Base-by-base conservation (phyloP, 208 protist species). In the Eutreptiella sp. region DNA sequence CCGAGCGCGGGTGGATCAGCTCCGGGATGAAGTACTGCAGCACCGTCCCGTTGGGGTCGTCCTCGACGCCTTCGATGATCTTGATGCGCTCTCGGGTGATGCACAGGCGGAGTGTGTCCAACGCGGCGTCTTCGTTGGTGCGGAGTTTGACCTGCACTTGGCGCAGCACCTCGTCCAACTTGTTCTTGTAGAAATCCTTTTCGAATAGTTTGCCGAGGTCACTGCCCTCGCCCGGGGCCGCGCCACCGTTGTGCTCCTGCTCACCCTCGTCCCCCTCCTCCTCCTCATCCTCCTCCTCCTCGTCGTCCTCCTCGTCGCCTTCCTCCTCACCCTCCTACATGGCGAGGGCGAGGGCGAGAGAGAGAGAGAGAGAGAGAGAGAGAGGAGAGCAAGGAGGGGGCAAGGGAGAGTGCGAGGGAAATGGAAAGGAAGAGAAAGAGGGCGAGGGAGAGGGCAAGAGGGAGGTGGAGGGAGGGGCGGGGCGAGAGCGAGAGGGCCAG, bases 11-110 rank as follows among this genome's bases (percentile, higher is more conserved):
- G 33, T 4, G 5, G n/a, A 61, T 16, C 9, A 53, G 7, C 24
- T 61, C 53, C 7, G 36, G 35, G 7, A 53, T 21, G 23, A 61
- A 5, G 4, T 16, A 16, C 23, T 53, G 9, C 7, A 53, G 16
- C 7, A 61, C 5, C n/a, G 34, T 53, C 7, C 23, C 53, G 28
- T 35, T 7, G 19, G 53, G 53, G 48, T 46, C 7, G 36, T 61
- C 36, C 31, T 61, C 53, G 43, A 54, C 11, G 11, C 7, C 46
- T 26, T 46, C 53, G 7, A 36, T 35, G 7, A 9, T 23, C 9
- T 58, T 53, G 36, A 61, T 46, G 7, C 21, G 11, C 7, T 61
- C 46, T 26, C 38, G 7, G 35, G 21, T 4, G 4, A 61, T 7
- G 38, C 5, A 11, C n/a, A 5, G 5, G 7, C 23, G 48, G 4